Evolutionary conservation across 176 grass and related monocot genomes (phyloP).

Genomic region (Saccharum spontaneum): DNA sequence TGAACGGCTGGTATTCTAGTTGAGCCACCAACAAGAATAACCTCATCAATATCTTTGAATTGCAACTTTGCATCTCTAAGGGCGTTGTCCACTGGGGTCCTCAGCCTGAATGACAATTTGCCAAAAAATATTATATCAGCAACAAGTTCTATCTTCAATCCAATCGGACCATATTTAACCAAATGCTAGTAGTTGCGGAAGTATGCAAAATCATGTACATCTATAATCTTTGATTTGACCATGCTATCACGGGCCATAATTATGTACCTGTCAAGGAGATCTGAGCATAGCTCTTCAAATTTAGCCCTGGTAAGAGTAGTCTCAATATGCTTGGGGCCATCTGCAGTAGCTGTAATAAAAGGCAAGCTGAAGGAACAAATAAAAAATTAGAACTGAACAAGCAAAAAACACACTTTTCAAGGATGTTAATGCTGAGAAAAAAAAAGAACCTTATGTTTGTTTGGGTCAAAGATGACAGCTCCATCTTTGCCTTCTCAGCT

Average conservation of each 20-base stretch:
- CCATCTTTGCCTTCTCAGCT: slow-evolving; percentile 88
- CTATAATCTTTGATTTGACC: neutral
- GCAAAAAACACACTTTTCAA: neutral
- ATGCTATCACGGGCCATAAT: neutral
- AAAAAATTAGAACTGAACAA: neutral
- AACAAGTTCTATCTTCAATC: neutral
- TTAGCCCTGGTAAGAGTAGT: slow-evolving; percentile 64
- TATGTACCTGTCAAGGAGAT: slow-evolving; percentile 66
- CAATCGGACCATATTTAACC: neutral
- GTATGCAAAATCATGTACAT: neutral
- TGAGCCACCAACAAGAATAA: slow-evolving; percentile 83
- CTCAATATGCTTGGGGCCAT: slow-evolving; percentile 79
- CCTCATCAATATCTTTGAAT: slow-evolving; percentile 68
- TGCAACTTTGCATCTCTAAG: slow-evolving; percentile 69
- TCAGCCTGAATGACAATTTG: slow-evolving; percentile 45
- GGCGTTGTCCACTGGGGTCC: slow-evolving; percentile 60
- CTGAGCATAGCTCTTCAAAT: slow-evolving; percentile 84
- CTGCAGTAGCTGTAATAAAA: slow-evolving; percentile 73
- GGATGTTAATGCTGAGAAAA: neutral
- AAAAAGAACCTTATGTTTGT: slow-evolving; percentile 65
- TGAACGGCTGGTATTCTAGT: slow-evolving; percentile 79
- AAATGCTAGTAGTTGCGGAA: neutral
- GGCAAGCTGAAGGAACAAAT: slow-evolving; percentile 52
- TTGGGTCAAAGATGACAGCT: slow-evolving; percentile 64
- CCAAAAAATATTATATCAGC: slow-evolving; percentile 1